Evolutionary conservation across 2,329 filamentous ascomycete genomes (phyloP), one percentile per base, ranked within the genome.

Genomic region (Alternaria gaisen): DNA sequence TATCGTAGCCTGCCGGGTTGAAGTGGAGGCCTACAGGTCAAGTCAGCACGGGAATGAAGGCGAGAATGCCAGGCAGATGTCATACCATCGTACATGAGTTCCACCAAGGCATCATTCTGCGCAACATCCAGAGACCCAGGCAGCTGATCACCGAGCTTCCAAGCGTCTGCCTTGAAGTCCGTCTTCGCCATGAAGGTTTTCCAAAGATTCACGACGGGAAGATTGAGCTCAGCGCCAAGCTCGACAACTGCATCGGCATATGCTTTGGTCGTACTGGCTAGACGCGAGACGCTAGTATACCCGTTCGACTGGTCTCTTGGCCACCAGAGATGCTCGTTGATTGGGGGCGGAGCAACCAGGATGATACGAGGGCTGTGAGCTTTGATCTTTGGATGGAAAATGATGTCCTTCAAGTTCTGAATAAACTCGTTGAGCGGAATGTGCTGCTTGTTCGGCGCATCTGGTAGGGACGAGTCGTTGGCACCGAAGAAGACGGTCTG

Each of bases 401-500:
- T 81, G 68, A 98, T 92, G 26, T 82, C 83, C 65, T 79, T 83
- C 48, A 97, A 80, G 73, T 97, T 96, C 56, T 85, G 80, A 75
- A 87, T 88, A 82, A 93, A 98, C 61, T 88, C 80, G 1, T 89
- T 85, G n/a, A 97, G 79, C 1, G 92, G 87, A 8, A 98, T 86
- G 76, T 94, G 88, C 79, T 98, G 95, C 10, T 83, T 82, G 52
- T 87, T 88, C 4, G 83, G 83, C 5, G 85, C 83, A 38, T 86
- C 81, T 4, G 88, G 85, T 4, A 96, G 78, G 56, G 89, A 89
- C 4, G 94, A 90, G 79, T 98, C 95, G 75, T 99, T 98, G 69
- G 95, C 92, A 18, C 95, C 95, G 61, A 97, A 89, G 67, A 97
- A 90, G 60, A 97, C 80, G 40, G 91, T 83, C 91, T 93, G 58